Conservation (phyloP, 75 land plant species). For the Cunninghamia lanceolata region DNA sequence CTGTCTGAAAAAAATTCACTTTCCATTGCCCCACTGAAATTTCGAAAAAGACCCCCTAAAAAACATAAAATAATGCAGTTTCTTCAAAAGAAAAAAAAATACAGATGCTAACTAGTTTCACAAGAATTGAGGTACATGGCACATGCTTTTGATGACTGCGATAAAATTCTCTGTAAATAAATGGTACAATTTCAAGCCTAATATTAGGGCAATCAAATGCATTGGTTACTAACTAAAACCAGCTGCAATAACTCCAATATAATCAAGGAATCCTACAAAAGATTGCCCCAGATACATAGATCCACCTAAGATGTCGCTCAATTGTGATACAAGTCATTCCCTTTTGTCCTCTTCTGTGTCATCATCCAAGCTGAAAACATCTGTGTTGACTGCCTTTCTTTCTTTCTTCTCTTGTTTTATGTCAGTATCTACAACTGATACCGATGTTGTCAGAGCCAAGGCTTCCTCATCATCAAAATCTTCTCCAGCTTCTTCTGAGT, state of each 20-base stretch:
- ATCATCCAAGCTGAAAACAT: constrained; percentile 14
- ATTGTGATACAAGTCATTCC: constrained; percentile 23
- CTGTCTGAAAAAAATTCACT: neutral
- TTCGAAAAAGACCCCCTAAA: neutral
- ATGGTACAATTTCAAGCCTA: constrained; percentile 2
- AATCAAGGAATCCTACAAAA: constrained; percentile 5
- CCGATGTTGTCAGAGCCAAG: constrained; percentile 23
- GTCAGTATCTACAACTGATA: neutral
- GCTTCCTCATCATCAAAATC: constrained; percentile 42
- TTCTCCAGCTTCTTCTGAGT: constrained; percentile 39
- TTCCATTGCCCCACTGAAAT: neutral
- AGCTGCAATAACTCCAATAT: constrained; percentile 1
- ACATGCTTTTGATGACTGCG: neutral
- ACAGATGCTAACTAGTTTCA: neutral
- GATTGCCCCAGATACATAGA: neutral
- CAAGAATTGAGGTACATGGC: neutral
- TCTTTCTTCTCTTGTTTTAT: constrained; percentile 12
- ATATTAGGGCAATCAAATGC: constrained; percentile 6
- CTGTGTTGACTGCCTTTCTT: constrained; percentile 10
- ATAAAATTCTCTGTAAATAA: neutral
- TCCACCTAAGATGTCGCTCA: neutral
- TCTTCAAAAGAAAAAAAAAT: neutral
- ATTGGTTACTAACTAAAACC: neutral
- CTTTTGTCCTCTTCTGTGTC: constrained; percentile 68
- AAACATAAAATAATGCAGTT: neutral